Evolutionary conservation across 73 alveolate genomes (phyloP).

Genomic region (Stentor roeselii): DNA sequence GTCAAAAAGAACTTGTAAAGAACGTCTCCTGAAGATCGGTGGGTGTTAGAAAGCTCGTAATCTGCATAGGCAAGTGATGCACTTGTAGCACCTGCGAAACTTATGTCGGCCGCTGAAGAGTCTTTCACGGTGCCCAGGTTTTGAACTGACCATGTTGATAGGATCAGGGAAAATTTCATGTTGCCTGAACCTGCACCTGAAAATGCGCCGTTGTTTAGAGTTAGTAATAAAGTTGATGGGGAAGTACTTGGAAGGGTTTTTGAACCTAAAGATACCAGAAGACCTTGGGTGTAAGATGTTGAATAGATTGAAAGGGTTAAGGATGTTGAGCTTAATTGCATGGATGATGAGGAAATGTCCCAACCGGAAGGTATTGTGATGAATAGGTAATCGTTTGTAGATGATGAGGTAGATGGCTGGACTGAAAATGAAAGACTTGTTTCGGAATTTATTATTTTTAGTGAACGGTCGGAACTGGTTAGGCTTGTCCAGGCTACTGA

Average conservation of each 20-base stretch:
- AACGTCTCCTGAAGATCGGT: conserved; percentile 1
- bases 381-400: background rate
- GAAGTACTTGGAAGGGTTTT: background rate
- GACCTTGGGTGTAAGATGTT: background rate
- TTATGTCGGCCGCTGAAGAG: background rate
- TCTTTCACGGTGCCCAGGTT: background rate
- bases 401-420: background rate
- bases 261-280: background rate
- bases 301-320: background rate
- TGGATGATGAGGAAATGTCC: background rate
- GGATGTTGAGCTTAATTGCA: background rate
- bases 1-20: background rate
- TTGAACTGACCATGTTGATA: background rate
- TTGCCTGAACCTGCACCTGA: conserved; percentile 17
- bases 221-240: background rate
- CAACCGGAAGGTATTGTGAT: background rate
- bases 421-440: background rate
- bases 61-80: background rate
- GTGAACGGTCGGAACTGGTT: background rate
- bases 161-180: background rate
- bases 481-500: background rate
- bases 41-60: background rate
- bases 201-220: background rate
- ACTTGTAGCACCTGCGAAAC: background rate
- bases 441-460: background rate